Percentiles rank a stretch among this genome's conserved stretches.
Conservation (phyloP, 129 eudicot species). For the Artemisia annua region DNA sequence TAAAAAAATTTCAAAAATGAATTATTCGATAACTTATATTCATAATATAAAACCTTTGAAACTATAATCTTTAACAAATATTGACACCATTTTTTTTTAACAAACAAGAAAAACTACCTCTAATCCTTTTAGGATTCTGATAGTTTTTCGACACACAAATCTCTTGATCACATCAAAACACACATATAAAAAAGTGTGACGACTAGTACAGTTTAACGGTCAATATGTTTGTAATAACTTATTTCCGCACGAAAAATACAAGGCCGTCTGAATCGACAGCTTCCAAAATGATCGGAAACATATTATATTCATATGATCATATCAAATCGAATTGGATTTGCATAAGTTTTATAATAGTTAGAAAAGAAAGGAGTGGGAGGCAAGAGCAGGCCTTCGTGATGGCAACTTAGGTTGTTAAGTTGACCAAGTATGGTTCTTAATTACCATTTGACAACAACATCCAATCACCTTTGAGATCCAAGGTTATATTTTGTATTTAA, state of each 20-base stretch:
- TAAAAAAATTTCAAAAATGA: not conserved
- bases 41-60: not conserved
- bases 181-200: no score
- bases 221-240: no score
- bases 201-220: no score
- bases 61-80: no score
- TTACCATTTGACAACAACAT: constrained; percentile 16
- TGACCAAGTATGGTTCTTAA: constrained; percentile 36
- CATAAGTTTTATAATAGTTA: not conserved
- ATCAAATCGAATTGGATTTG: not conserved
- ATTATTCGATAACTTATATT: not conserved
- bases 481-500: constrained; percentile 16
- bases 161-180: not conserved
- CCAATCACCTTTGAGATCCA: not conserved
- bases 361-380: constrained; percentile 21
- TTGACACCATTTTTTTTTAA: no score
- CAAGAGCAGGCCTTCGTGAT: constrained; percentile 68
- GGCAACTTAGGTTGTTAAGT: constrained; percentile 42
- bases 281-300: not conserved
- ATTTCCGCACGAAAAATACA: not conserved
- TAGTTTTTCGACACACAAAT: not conserved
- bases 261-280: not conserved
- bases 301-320: not conserved
- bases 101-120: not conserved
- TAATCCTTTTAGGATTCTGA: not conserved